Evolutionary conservation across 495 filamentous ascomycete species (phyloP), one percentile per base, ranked within the genome.

Genomic region (Xylaria flabelliformis): DNA sequence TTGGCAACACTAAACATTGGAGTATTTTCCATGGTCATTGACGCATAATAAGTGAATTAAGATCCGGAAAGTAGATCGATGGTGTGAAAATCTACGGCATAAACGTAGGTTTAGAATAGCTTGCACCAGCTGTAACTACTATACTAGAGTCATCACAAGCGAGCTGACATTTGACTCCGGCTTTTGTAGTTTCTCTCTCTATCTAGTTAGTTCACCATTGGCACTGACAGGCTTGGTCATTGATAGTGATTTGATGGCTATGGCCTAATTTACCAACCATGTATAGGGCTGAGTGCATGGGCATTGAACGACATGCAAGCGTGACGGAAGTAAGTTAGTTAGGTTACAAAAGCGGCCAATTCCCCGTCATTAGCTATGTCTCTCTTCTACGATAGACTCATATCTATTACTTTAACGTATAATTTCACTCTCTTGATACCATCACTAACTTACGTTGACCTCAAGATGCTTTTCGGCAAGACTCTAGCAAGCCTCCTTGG

Each of bases 401-500:
- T 12, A 39, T n/a, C 5, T 8, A n/a, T 17, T 32, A 17, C 4
- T 7, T n/a, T 29, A 9, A 39, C 17, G 36, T 4, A 56, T 12
- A 39, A 2, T 1, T 2, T 39, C n/a, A 7, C 1, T 61, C 39
- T 34, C 0, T 3, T 6, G 19, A 61, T 8, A 61, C 19, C 8
- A 8, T 39, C 5, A 61, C 5, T 39, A 4, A 39, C 7, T 8
- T 0, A 13, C 10, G 17, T 26, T 4, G 15, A 36, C n/a, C 10
- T 39, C 32, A 61, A 61, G 6, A 61, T 61, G 34, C 56, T 61
- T 32, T 61, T 61, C 56, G 36, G n/a, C 32, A 39, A 61, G 32
- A 39, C 17, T 34, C 8, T 39, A 32, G 17, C 32, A 39, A 21
- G 56, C 32, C 9, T 61, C 32, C 17, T 61, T 21, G 56, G 56